A percentile compares a stretch with the other conserved stretches of the same genome.
phyloP scores from a whole-genome alignment of 768 basidiomycete genomes.

The Boletus barrowsii region DNA sequence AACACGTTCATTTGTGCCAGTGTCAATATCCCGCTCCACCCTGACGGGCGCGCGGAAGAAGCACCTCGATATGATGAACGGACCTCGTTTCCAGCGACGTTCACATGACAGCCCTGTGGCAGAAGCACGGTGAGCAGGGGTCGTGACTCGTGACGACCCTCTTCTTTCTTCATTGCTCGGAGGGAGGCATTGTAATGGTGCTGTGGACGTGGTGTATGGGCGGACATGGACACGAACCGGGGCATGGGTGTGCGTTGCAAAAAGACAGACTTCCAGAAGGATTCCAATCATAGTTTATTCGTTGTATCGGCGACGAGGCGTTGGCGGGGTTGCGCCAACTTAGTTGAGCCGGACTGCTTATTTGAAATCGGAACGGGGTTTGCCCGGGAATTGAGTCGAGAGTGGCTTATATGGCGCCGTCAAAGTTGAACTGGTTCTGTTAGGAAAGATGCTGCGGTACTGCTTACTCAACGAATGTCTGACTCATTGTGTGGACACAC shows the following conservation, averaged over 20 bases:
- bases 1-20: slow-evolving; percentile 8
- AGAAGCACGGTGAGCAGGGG: slow-evolving; percentile 4
- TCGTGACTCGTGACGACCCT: slow-evolving; percentile 6
- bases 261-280: not conserved
- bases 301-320: too few species aligned
- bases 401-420: too few species aligned
- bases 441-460: too few species aligned
- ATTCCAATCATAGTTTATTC: not conserved
- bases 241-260: not conserved
- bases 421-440: too few species aligned
- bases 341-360: not conserved
- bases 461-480: too few species aligned
- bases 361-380: too few species aligned
- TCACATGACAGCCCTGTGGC: slow-evolving; percentile 17
- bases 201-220: not conserved
- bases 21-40: slow-evolving; percentile 1
- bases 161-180: not conserved
- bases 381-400: too few species aligned
- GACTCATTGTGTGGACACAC: too few species aligned
- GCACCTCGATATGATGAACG: not conserved
- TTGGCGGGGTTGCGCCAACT: not conserved
- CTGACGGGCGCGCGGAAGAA: slow-evolving; percentile 10
- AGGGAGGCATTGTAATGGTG: not conserved
- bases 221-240: not conserved
- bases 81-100: slow-evolving; percentile 1